Conservation (phyloP, 148 eudicot genomes). For the Heliosperma pusillum region DNA sequence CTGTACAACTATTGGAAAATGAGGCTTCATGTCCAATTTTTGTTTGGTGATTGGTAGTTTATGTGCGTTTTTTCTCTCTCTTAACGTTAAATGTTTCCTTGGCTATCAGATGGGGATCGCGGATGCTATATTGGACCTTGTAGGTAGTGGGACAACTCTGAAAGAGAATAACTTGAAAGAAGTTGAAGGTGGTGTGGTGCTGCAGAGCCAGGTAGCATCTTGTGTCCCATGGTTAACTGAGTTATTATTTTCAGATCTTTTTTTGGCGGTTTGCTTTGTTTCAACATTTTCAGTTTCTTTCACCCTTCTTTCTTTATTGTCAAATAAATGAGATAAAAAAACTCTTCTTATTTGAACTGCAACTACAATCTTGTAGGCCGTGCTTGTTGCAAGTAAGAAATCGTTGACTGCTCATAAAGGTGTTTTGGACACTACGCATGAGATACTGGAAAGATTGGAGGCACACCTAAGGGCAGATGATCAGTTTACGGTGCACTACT, state of each 20-base stretch:
- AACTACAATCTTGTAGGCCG: constrained; percentile 52
- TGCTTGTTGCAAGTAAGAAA: constrained; percentile 88
- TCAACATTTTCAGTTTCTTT: neutral
- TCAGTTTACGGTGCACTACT: constrained; percentile 66
- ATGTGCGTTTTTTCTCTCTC: neutral
- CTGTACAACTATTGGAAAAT: no score
- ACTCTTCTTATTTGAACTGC: constrained; percentile 10
- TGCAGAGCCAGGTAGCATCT: constrained; percentile 70
- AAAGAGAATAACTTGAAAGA: constrained; percentile 92
- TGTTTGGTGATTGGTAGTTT: neutral
- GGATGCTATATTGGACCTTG: constrained; percentile 97
- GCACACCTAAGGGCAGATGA: constrained; percentile 79
- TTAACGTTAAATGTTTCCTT: constrained; percentile 21
- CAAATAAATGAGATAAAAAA: neutral
- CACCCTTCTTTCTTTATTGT: neutral
- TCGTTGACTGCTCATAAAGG: constrained; percentile 60
- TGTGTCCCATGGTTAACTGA: neutral
- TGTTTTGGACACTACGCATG: constrained; percentile 71
- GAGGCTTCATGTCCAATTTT: neutral
- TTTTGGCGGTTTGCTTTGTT: neutral
- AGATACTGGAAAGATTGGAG: constrained; percentile 92
- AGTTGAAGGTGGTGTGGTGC: constrained; percentile 78
- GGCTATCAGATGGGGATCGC: constrained; percentile 85
- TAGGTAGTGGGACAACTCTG: constrained; percentile 89
- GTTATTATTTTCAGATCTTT: neutral